These are phyloP conservation scores for Lecanicillium sp. DNA, from an alignment of 2,329 filamentous ascomycete genomes.

Conservation along the genomic window DNA sequence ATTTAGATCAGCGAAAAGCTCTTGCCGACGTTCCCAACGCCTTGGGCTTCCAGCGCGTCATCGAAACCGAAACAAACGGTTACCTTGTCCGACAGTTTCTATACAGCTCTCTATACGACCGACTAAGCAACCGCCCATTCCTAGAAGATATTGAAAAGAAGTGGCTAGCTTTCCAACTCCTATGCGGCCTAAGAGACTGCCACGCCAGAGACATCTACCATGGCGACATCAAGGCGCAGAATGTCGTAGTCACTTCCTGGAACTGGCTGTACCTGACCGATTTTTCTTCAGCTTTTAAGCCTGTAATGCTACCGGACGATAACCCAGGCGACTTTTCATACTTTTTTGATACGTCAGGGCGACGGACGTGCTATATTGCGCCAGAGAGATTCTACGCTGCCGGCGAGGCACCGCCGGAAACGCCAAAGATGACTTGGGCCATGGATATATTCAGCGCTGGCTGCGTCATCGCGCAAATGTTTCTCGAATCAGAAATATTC, in stretches of 20 bases:
- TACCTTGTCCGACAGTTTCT: constrained; percentile 92
- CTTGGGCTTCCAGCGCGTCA: constrained; percentile 77
- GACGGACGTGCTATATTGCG: constrained; percentile 88
- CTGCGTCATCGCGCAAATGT: constrained; percentile 93
- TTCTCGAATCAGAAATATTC: constrained; percentile 93
- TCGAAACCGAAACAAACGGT: constrained; percentile 86
- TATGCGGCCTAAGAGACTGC: constrained; percentile 87
- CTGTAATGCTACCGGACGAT: constrained; percentile 85
- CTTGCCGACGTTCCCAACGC: constrained; percentile 84
- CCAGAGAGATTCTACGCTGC: constrained; percentile 81
- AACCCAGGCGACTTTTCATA: constrained; percentile 97
- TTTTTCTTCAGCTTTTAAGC: constrained; percentile 93
- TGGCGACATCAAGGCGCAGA: constrained; percentile 98
- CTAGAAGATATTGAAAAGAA: constrained; percentile 98
- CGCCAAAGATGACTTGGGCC: constrained; percentile 66
- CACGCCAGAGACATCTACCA: constrained; percentile 86
- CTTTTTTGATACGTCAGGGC: constrained; percentile 89
- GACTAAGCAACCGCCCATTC: constrained; percentile 91
- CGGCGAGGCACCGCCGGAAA: constrained; percentile 54
- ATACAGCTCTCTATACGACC: constrained; percentile 94
- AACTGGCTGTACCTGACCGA: constrained; percentile 99
- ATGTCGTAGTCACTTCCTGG: constrained; percentile 95
- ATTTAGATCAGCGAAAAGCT: constrained; percentile 67
- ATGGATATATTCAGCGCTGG: constrained; percentile 99
- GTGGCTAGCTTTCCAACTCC: constrained; percentile 92